Evolutionary conservation across 2,329 filamentous ascomycete genomes (phyloP).

Genomic region (Calonectria ilicicola): DNA sequence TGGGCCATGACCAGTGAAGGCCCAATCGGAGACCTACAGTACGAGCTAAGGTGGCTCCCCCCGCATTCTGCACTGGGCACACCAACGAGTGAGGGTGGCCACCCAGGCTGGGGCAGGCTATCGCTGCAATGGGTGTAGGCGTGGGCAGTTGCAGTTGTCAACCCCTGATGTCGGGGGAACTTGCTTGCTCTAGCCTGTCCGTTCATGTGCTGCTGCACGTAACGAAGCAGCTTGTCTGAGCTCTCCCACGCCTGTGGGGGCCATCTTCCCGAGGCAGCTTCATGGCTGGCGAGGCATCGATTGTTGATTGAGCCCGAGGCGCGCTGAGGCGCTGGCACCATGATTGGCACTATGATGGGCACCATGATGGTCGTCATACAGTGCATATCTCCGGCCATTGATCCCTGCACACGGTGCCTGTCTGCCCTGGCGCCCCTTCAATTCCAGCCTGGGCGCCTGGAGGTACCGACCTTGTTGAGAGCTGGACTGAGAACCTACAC

Average conservation of each 20-base stretch:
- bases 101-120: not conserved
- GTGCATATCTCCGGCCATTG: constrained; percentile 1
- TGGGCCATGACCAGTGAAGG: constrained; percentile 38
- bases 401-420: constrained; percentile 16
- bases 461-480: not conserved
- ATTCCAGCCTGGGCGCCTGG: constrained; percentile 2
- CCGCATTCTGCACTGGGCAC: constrained; percentile 43
- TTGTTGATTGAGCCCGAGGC: constrained; percentile 22
- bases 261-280: not conserved
- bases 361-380: constrained; percentile 20
- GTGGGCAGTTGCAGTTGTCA: constrained; percentile 11
- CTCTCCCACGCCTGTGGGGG: constrained; percentile 10
- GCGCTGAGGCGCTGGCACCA: constrained; percentile 7
- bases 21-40: constrained; percentile 40
- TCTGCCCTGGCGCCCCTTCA: constrained; percentile 8
- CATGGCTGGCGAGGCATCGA: not conserved
- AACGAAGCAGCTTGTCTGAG: constrained; percentile 26
- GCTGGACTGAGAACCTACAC: not conserved
- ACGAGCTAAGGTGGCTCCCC: constrained; percentile 28
- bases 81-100: not conserved
- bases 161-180: not conserved
- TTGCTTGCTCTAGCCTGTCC: constrained; percentile 1
- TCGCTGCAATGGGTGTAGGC: not conserved
- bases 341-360: no score
- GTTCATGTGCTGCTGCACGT: constrained; percentile 17